Base-by-base conservation (phyloP, 345 rosid species). In the Noccaea bulbosa region DNA sequence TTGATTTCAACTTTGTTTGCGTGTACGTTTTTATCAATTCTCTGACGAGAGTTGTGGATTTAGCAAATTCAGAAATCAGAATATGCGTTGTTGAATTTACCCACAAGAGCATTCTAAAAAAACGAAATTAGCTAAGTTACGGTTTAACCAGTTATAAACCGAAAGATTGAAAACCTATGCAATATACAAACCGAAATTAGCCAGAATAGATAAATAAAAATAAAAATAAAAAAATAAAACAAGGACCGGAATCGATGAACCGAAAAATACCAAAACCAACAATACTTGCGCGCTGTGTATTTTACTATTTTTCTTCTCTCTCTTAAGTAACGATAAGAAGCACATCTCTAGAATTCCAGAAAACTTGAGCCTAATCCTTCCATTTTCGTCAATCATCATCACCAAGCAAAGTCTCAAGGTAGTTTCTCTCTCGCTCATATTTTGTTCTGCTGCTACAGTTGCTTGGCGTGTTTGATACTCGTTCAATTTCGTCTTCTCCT, bases 321-420 rank as follows among this genome's bases (percentile, higher is more conserved):
- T n/a, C n/a, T n/a, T n/a, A n/a, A n/a, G n/a, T n/a, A n/a, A n/a
- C 48, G 40, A 32, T 5, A 50, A 8, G 7, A 9, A 40, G 38
- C 41, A 12, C 50, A 70, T 72, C 65, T 15, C 63, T 37, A 6
- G 20, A 45, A 33, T 49, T 74, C 41, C 61, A 2, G 4, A 38
- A 9, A 73, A 65, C 41, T 40, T 9, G 27, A 73, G 45, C 41
- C 22, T 30, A 58, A 54, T 45, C 15, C 44, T 40, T 71, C 62
- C 30, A 2, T 27, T 4, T 27, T 27, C 30, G 3, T 27, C 30
- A 27, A 27, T 27, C 30, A 27, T 20, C 22, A 41, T 16, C 77
- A 16, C n/a, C 65, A 49, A 73, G 39, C 72, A 20, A 66, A 73
- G 39, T 73, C 62, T 34, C 33, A 41, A 66, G 72, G 77, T 73